A percentile compares a stretch with the other conserved stretches of the same genome.
Evolutionary conservation across 2,329 filamentous ascomycete species (phyloP).

Genomic region (Dactylellina parvicollis): DNA sequence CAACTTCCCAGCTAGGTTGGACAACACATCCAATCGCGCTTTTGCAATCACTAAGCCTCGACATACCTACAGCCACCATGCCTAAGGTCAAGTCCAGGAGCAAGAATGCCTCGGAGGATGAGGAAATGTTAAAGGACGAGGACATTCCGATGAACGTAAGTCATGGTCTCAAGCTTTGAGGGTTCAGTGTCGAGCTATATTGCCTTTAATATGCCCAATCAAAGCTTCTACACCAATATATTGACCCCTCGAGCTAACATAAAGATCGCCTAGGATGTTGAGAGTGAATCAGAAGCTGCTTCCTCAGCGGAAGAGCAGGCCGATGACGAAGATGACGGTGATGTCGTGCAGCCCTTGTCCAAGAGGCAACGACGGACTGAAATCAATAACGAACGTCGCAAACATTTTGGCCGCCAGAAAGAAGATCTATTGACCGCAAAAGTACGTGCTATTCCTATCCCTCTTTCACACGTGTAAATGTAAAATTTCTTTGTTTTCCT

Average conservation of each 20-base stretch:
- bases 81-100: constrained; percentile 37
- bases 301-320: constrained; percentile 52
- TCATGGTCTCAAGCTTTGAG: neutral
- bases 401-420: constrained; percentile 93
- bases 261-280: constrained; percentile 42
- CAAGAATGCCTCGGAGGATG: constrained; percentile 46
- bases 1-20: constrained; percentile 47
- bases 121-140: constrained; percentile 50
- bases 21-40: constrained; percentile 52
- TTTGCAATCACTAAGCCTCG: constrained; percentile 18
- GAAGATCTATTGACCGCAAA: constrained; percentile 91
- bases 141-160: constrained; percentile 58
- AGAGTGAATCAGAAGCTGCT: constrained; percentile 32
- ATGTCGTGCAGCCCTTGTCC: constrained; percentile 74
- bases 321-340: constrained; percentile 66
- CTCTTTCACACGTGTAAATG: constrained; percentile 9
- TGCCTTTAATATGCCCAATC: constrained; percentile 4
- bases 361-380: constrained; percentile 86
- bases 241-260: constrained; percentile 28
- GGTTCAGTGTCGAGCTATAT: constrained; percentile 20
- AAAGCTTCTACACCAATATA: constrained; percentile 17
- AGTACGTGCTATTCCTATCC: constrained; percentile 65
- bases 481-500: constrained; percentile 26
- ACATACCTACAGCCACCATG: constrained; percentile 23
- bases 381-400: constrained; percentile 82